Conservation (phyloP, 495 filamentous ascomycete genomes). For the Talaromyces liani region DNA sequence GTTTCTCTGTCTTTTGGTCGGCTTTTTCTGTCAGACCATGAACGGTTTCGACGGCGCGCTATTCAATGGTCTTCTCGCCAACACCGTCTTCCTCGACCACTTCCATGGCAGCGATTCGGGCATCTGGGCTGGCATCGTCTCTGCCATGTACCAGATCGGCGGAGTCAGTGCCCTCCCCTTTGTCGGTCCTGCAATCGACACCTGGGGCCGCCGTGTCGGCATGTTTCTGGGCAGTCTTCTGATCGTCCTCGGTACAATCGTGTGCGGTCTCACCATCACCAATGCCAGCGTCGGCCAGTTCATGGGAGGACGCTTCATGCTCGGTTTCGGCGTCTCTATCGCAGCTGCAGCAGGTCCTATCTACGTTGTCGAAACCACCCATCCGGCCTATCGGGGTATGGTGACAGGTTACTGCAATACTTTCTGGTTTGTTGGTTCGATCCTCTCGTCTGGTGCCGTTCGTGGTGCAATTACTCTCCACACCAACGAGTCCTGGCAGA, state of each 20-base stretch:
- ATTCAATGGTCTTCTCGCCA: constrained; percentile 31
- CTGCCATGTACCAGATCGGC: constrained; percentile 51
- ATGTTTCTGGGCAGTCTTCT: constrained; percentile 53
- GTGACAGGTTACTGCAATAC: constrained; percentile 50
- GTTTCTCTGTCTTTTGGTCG: constrained; percentile 6
- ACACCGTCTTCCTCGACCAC: constrained; percentile 24
- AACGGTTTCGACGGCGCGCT: constrained; percentile 45
- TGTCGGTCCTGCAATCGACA: constrained; percentile 42
- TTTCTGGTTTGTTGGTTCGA: constrained; percentile 46
- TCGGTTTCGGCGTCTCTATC: constrained; percentile 66
- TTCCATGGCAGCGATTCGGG: constrained; percentile 27
- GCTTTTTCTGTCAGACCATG: constrained; percentile 16
- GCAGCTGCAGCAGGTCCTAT: constrained; percentile 58
- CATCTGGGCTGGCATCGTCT: constrained; percentile 42
- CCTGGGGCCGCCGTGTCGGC: constrained; percentile 52
- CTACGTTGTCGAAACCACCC: constrained; percentile 66
- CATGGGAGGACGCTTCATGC: constrained; percentile 63
- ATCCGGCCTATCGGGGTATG: constrained; percentile 58
- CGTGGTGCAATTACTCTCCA: constrained; percentile 25
- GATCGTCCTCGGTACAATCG: constrained; percentile 51
- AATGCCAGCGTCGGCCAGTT: constrained; percentile 41
- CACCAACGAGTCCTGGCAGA: constrained; percentile 42
- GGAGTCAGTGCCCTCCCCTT: constrained; percentile 46
- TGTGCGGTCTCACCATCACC: constrained; percentile 39
- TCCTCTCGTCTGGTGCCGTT: constrained; percentile 24